A percentile compares a stretch with the other conserved stretches of the same genome.
Conservation (phyloP, 306 rosid species). For the Senna siamea region DNA sequence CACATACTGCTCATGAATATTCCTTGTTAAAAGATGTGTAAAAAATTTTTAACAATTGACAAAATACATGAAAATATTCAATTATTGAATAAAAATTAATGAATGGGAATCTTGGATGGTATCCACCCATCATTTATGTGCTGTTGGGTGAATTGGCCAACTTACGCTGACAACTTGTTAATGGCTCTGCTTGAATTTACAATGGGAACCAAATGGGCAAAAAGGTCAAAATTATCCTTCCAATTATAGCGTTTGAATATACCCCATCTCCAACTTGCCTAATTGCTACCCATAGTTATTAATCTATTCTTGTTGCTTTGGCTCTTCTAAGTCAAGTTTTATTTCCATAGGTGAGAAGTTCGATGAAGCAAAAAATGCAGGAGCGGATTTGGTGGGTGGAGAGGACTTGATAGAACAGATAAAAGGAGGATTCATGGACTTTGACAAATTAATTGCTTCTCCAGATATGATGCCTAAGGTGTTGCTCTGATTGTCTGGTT, state of each 20-base stretch:
- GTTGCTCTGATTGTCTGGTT: constrained; percentile 46
- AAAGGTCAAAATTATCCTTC: constrained; percentile 3
- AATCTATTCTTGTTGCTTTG: constrained; percentile 31
- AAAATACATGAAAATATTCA: background rate
- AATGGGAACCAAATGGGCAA: constrained; percentile 9
- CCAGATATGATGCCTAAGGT: constrained; percentile 99
- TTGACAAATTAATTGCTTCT: constrained; percentile 96
- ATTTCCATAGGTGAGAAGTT: constrained; percentile 77
- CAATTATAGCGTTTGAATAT: background rate
- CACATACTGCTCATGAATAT: background rate
- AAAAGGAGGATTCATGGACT: constrained; percentile 98
- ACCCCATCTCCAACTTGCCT: background rate
- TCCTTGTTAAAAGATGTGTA: constrained; percentile 13
- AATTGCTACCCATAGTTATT: background rate
- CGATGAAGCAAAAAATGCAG: constrained; percentile 95
- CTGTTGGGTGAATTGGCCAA: background rate
- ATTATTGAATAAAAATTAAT: constrained; percentile 2
- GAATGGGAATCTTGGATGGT: constrained; percentile 8
- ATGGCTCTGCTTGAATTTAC: constrained; percentile 3
- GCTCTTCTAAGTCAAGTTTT: constrained; percentile 30
- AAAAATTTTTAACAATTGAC: background rate
- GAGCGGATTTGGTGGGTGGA: constrained; percentile 99
- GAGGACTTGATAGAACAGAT: constrained; percentile 98
- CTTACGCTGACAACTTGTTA: constrained; percentile 10
- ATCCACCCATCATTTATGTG: background rate